These are phyloP conservation scores for Potentilla sterilis DNA, from an alignment of 306 rosid genomes.

Conservation along the genomic window DNA sequence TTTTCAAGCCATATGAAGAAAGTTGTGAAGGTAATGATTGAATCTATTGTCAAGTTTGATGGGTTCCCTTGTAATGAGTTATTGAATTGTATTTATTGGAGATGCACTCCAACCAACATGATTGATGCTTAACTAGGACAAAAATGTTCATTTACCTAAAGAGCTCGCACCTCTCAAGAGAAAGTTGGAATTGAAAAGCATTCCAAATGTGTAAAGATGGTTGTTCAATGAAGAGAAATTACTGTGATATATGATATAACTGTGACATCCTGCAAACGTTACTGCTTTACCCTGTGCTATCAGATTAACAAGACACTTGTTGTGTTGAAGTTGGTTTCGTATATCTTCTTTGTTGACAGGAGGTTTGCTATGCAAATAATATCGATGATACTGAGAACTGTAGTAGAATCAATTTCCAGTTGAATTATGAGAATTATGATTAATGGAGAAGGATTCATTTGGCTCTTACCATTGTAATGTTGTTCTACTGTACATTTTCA, in stretches of 20 bases:
- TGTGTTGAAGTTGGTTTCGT: too few species aligned
- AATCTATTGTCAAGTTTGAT: background rate
- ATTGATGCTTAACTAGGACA: background rate
- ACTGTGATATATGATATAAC: background rate
- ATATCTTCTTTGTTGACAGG: background rate
- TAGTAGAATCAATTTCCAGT: background rate
- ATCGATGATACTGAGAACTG: background rate
- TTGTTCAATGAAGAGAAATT: background rate
- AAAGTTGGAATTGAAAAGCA: too few species aligned
- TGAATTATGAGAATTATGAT: background rate
- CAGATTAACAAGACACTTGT: too few species aligned
- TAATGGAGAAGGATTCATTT: background rate
- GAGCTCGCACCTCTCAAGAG: background rate
- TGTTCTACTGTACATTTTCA: background rate
- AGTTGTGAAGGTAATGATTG: background rate
- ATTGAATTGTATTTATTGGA: background rate
- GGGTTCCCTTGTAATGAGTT: background rate
- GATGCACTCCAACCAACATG: background rate
- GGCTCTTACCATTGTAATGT: background rate
- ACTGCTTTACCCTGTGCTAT: too few species aligned
- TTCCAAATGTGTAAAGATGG: background rate
- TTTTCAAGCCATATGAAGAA: background rate
- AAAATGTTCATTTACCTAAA: background rate
- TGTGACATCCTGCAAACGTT: background rate
- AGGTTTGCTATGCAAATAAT: background rate